Conservation (phyloP, 768 basidiomycete species). For the Boletus edulis region DNA sequence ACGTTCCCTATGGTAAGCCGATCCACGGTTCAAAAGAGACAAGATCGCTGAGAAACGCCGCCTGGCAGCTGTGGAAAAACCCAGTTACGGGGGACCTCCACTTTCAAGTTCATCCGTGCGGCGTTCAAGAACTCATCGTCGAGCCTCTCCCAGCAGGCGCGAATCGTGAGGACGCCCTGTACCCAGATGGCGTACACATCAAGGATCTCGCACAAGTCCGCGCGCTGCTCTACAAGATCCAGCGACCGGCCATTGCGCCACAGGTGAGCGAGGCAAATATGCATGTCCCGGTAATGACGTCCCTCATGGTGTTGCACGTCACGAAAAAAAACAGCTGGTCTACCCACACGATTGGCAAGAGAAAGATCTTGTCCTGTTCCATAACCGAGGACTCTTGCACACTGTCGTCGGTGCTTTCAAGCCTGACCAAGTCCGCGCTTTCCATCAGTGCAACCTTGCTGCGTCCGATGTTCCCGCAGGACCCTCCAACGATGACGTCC, state of each 20-base stretch:
- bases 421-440: conserved; percentile 45
- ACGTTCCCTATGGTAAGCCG: conserved; percentile 57
- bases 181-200: conserved; percentile 79
- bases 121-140: conserved; percentile 61
- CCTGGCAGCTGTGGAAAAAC: conserved; percentile 81
- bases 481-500: conserved; percentile 44
- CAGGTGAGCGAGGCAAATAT: conserved; percentile 34
- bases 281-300: neutral
- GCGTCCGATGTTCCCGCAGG: conserved; percentile 49
- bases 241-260: conserved; percentile 86
- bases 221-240: conserved; percentile 78
- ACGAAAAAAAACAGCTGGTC: conserved; percentile 44
- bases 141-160: conserved; percentile 68
- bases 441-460: conserved; percentile 60
- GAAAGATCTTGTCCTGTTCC: conserved; percentile 65
- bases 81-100: conserved; percentile 79
- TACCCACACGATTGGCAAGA: conserved; percentile 88
- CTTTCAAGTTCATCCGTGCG: conserved; percentile 90
- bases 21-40: neutral
- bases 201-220: conserved; percentile 72
- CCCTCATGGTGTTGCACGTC: neutral
- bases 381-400: conserved; percentile 69
- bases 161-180: conserved; percentile 60
- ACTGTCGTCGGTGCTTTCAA: conserved; percentile 65
- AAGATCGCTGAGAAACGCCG: neutral